Evolutionary conservation across 805 yeast species (phyloP).

Genomic region (Myxozyma kluyveri): DNA sequence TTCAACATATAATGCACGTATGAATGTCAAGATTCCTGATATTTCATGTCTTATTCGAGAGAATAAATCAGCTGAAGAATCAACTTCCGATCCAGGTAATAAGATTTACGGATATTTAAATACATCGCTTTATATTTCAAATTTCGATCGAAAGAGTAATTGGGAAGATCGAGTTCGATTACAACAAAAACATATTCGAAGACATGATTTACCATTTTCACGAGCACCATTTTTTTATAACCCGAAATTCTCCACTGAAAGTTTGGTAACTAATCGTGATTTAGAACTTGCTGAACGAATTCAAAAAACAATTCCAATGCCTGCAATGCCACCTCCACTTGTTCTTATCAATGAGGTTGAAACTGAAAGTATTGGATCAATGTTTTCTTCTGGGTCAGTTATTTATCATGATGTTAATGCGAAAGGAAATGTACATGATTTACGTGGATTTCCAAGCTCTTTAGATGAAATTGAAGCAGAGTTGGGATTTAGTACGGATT

Average conservation of each 20-base stretch:
- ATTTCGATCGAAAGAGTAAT: constrained; percentile 53
- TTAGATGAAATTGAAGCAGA: constrained; percentile 7
- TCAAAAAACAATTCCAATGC: constrained; percentile 28
- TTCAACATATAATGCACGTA: constrained; percentile 55
- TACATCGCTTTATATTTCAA: constrained; percentile 60
- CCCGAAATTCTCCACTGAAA: constrained; percentile 8
- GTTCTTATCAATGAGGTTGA: not conserved
- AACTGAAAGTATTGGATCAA: not conserved
- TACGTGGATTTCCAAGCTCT: constrained; percentile 9
- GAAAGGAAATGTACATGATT: constrained; percentile 14
- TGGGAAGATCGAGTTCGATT: constrained; percentile 46
- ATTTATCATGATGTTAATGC: not conserved
- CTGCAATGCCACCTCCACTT: constrained; percentile 21
- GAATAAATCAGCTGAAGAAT: not conserved
- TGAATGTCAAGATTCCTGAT: constrained; percentile 51
- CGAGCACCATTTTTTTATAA: constrained; percentile 67
- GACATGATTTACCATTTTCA: constrained; percentile 81
- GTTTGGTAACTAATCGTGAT: constrained; percentile 36
- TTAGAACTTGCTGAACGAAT: constrained; percentile 42
- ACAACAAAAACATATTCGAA: constrained; percentile 64
- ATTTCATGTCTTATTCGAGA: constrained; percentile 39
- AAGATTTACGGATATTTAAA: constrained; percentile 43
- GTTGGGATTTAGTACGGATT: constrained; percentile 1
- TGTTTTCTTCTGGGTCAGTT: not conserved
- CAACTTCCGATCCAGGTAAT: too few species aligned